A percentile compares a stretch with the other conserved stretches of the same genome.
Conservation (phyloP, 371 early-diverging fungal genomes). For the Umbelopsis sp. region DNA sequence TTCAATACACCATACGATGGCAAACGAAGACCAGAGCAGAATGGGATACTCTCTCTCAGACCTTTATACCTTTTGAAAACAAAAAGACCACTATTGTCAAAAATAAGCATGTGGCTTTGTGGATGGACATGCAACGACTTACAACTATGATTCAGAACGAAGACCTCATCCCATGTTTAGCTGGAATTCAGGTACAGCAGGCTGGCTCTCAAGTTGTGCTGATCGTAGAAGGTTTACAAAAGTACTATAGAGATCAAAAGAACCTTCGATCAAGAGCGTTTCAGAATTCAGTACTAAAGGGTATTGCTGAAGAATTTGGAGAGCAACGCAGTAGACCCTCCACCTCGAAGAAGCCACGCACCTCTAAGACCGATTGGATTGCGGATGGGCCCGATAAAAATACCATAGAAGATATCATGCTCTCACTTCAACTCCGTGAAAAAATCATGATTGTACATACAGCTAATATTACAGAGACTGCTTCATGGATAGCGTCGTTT, state of each 20-base stretch:
- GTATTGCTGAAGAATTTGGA: constrained; percentile 24
- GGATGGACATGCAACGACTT: constrained; percentile 42
- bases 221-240: constrained; percentile 59
- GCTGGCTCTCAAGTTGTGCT: constrained; percentile 38
- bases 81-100: constrained; percentile 33
- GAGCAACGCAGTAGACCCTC: constrained; percentile 3
- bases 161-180: constrained; percentile 27
- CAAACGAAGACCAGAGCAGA: constrained; percentile 49
- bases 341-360: constrained; percentile 15
- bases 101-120: constrained; percentile 47
- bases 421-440: constrained; percentile 27
- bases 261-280: constrained; percentile 39
- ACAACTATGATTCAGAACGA: constrained; percentile 31
- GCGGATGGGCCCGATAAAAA: constrained; percentile 39
- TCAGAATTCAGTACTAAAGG: constrained; percentile 37
- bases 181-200: constrained; percentile 24
- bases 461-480: constrained; percentile 18
- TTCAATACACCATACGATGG: constrained; percentile 50
- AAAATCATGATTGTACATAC: constrained; percentile 15
- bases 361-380: constrained; percentile 31
- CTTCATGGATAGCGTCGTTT: background rate
- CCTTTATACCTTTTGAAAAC: constrained; percentile 51
- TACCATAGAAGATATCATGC: constrained; percentile 47
- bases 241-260: constrained; percentile 49
- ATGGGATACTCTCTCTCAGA: constrained; percentile 49